phyloP scores from a whole-genome alignment of 2,329 filamentous ascomycete genomes.

The Metarhizium sp. region DNA sequence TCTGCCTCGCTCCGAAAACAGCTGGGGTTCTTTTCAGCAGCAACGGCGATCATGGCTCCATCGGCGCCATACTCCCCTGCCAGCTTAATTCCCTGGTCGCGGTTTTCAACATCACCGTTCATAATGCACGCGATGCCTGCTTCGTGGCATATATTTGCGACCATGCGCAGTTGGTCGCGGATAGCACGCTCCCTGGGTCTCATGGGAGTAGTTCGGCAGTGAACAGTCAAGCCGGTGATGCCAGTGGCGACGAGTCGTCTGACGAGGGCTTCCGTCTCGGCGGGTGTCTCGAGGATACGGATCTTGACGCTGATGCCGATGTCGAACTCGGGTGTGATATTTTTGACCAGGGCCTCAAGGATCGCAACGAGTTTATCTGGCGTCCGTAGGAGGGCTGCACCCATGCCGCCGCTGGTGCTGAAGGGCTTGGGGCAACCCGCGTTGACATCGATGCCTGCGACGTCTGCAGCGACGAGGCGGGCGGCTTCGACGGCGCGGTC shows the following conservation, averaged over 20 bases:
- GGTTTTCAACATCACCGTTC: conserved; percentile 81
- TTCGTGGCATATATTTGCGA: conserved; percentile 69
- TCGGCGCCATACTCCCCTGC: conserved; percentile 77
- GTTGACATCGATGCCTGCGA: conserved; percentile 92
- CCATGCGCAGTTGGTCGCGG: conserved; percentile 75
- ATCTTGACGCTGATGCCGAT: conserved; percentile 98
- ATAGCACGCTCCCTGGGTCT: conserved; percentile 81
- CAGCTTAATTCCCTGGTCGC: conserved; percentile 62
- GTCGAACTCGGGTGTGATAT: conserved; percentile 67
- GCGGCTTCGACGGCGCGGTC: conserved; percentile 77
- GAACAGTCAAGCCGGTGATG: conserved; percentile 84
- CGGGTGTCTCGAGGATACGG: conserved; percentile 68
- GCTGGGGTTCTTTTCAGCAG: conserved; percentile 84
- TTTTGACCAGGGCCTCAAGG: conserved; percentile 68
- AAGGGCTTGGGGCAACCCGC: conserved; percentile 98
- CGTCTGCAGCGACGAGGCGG: conserved; percentile 73
- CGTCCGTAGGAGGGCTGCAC: conserved; percentile 76
- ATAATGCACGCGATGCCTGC: conserved; percentile 87
- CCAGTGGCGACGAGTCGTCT: conserved; percentile 72
- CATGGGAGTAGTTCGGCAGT: conserved; percentile 96
- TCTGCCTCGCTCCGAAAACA: conserved; percentile 65
- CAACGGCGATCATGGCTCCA: conserved; percentile 93
- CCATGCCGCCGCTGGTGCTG: conserved; percentile 90
- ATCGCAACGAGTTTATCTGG: conserved; percentile 80
- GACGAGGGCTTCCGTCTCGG: conserved; percentile 69